Evolutionary conservation across 2,329 filamentous ascomycete species (phyloP).

Genomic region (Xylariaceae sp.): DNA sequence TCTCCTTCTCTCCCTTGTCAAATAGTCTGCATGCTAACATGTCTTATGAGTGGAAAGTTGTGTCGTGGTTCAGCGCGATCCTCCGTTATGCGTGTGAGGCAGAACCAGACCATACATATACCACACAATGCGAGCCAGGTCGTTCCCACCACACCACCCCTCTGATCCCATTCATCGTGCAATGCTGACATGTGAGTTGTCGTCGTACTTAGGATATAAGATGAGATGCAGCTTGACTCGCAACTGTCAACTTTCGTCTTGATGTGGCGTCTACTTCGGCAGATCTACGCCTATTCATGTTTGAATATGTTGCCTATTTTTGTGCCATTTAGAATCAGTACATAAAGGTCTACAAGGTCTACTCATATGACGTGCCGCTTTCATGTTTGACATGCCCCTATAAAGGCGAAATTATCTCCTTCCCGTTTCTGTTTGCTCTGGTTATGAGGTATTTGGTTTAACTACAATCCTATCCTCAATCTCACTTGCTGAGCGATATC

Average conservation of each 20-base stretch:
- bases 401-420: conserved; percentile 2
- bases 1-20: conserved; percentile 29
- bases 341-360: not conserved
- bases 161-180: not conserved
- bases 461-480: conserved; percentile 39
- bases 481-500: conserved; percentile 57
- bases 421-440: not conserved
- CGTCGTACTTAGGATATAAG: conserved; percentile 7
- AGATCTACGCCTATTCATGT: not conserved
- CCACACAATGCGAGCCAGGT: conserved; percentile 12
- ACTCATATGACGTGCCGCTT: not conserved
- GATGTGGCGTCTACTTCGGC: not conserved
- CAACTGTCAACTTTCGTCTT: not conserved
- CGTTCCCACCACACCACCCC: conserved; percentile 10
- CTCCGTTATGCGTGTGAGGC: conserved; percentile 3
- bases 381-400: not conserved
- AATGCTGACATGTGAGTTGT: conserved; percentile 15
- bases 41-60: conserved; percentile 19
- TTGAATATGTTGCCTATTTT: not conserved
- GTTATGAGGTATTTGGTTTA: not conserved
- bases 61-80: conserved; percentile 8
- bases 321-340: not conserved
- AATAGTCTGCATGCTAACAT: conserved; percentile 32
- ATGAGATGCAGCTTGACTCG: not conserved
- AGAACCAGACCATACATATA: conserved; percentile 3